Evolutionary conservation across 2,329 filamentous ascomycete genomes (phyloP), one percentile per base, ranked within the genome.

Genomic region (Westerdykella aurantiaca): DNA sequence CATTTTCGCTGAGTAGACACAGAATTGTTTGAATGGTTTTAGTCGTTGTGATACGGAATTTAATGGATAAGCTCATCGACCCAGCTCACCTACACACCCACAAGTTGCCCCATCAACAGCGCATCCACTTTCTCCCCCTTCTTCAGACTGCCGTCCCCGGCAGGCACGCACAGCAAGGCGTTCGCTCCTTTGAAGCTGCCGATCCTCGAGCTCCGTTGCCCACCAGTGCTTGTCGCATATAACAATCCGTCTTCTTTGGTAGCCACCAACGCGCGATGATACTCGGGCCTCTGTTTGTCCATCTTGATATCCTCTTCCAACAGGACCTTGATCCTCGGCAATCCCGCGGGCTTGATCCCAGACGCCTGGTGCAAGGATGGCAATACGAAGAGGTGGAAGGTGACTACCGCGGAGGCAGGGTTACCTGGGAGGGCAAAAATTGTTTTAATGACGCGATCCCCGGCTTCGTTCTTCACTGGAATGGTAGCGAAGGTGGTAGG

Each of bases 401-500:
- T 95, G 9, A 97, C 93, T 2, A 96, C 76, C 0, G 93, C 91
- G 2, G 86, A 93, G 2, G 91, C 93, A 0, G 93, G 93, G 63
- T 98, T 98, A 0, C 93, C 93, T 0, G 93, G 93, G 0, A 98
- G 76, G 0, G 88, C 87, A 69, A 98, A 98, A 52, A 98, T 80
- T 45, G 84, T 76, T 61, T 86, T 89, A 1, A 71, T 72, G 18
- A 80, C 67, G 37, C 82, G 76, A 34, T 78, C 72, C 16, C 82
- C 80, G 12, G 56, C 47, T 12, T 56, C 55, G 38, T 64, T 60
- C 44, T 83, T 83, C 60, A 78, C 72, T 0, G 87, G 83, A 0
- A 97, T 78, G 0, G 88, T 96, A 2, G 93, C 93, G 66, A 98
- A 98, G 0, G 93, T 98, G 0, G 90, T 96, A 2, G 93, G 93